Conservation (phyloP, 2,329 filamentous ascomycete species). For the Didymella exigua region DNA sequence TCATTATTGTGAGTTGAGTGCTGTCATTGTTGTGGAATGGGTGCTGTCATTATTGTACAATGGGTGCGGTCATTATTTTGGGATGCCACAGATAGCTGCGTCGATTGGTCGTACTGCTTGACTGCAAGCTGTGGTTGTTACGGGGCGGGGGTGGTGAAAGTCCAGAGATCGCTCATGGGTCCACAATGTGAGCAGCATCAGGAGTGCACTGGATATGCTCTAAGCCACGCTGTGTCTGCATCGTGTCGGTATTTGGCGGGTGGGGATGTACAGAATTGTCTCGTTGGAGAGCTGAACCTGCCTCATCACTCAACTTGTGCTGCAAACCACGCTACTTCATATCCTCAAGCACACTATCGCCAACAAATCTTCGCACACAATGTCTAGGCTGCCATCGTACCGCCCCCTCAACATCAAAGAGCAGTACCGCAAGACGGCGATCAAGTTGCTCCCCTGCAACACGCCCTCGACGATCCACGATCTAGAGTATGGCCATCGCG, state of each 20-base stretch:
- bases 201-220: background rate
- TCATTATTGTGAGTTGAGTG: too few species aligned
- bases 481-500: background rate
- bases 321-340: background rate
- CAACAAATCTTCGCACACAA: background rate
- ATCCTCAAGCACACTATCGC: background rate
- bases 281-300: background rate
- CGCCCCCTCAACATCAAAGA: background rate
- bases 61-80: too few species aligned
- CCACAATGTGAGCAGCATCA: background rate
- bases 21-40: too few species aligned
- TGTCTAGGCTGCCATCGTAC: background rate
- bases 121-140: background rate
- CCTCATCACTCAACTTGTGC: background rate
- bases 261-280: background rate
- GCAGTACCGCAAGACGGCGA: background rate
- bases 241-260: background rate
- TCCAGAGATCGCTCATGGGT: background rate
- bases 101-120: too few species aligned
- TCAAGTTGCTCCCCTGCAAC: background rate
- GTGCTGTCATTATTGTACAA: too few species aligned
- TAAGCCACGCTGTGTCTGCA: background rate
- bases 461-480: background rate
- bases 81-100: too few species aligned
- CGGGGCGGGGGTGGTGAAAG: background rate